phyloP scores from a whole-genome alignment of 345 rosid species.

The Melaleuca alternifolia region DNA sequence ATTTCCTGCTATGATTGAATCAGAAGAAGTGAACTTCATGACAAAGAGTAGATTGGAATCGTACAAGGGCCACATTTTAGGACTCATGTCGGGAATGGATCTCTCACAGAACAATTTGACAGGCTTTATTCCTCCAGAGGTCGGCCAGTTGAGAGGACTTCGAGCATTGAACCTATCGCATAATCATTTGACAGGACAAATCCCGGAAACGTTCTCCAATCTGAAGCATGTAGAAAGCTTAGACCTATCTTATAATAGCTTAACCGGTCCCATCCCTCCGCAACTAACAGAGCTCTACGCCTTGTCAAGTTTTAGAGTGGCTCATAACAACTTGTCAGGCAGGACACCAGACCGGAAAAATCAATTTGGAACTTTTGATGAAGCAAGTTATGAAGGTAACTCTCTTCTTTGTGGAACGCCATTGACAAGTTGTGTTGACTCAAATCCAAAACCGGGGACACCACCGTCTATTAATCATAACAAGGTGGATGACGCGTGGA shows the following conservation, averaged over 20 bases:
- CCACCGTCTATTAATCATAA: background rate
- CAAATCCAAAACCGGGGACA: background rate
- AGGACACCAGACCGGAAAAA: background rate
- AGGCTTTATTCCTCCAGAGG: background rate
- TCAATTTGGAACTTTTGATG: background rate
- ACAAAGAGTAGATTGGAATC: background rate
- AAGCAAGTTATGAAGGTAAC: background rate
- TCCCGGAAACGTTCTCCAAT: background rate
- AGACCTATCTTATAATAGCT: background rate
- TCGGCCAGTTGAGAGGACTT: background rate
- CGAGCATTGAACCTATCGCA: background rate
- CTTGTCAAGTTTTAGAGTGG: background rate
- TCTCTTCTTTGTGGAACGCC: background rate
- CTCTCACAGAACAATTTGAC: background rate
- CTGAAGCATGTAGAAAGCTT: background rate
- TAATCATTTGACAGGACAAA: background rate
- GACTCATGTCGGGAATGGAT: background rate
- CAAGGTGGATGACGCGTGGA: background rate
- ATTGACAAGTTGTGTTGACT: background rate
- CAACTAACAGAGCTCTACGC: background rate
- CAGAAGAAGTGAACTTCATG: background rate
- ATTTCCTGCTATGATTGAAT: background rate
- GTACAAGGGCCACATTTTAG: background rate
- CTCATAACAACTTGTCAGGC: background rate
- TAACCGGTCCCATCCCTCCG: background rate